A percentile compares a stretch with the other conserved stretches of the same genome.
Conservation (phyloP, 352 stramenopile genomes). For the Phytopythium kandeliae region DNA sequence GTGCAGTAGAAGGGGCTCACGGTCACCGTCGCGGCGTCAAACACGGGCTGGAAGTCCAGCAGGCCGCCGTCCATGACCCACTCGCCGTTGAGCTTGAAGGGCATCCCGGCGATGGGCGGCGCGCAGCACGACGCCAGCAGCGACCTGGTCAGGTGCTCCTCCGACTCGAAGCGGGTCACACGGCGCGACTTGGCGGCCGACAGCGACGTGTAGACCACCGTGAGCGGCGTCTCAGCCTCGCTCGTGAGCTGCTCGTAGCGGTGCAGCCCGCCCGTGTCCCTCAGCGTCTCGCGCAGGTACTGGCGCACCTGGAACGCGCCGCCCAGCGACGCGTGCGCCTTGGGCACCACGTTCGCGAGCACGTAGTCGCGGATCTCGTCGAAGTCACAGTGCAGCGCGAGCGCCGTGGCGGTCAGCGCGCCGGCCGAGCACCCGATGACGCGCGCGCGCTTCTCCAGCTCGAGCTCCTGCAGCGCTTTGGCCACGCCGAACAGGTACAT, state of each 20-base stretch:
- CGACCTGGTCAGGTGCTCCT: slow-evolving; percentile 54
- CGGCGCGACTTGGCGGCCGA: slow-evolving; percentile 61
- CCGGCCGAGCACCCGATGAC: slow-evolving; percentile 79
- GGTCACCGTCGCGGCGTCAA: slow-evolving; percentile 65
- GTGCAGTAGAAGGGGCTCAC: slow-evolving; percentile 87
- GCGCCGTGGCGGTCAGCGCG: slow-evolving; percentile 58
- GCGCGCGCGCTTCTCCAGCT: slow-evolving; percentile 47
- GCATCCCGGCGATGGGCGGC: slow-evolving; percentile 69
- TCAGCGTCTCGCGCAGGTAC: slow-evolving; percentile 57
- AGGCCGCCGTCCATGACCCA: slow-evolving; percentile 86
- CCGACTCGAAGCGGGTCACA: slow-evolving; percentile 57
- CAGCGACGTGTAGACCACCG: slow-evolving; percentile 73
- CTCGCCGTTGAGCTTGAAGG: slow-evolving; percentile 76
- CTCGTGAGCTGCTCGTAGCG: slow-evolving; percentile 45
- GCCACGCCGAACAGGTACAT: slow-evolving; percentile 86
- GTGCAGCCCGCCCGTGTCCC: slow-evolving; percentile 28
- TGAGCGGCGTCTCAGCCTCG: slow-evolving; percentile 25
- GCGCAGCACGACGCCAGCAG: slow-evolving; percentile 80
- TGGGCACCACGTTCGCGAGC: slow-evolving; percentile 40
- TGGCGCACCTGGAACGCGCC: slow-evolving; percentile 63
- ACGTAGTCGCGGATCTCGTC: slow-evolving; percentile 65
- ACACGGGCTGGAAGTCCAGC: slow-evolving; percentile 78
- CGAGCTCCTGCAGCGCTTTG: slow-evolving; percentile 76
- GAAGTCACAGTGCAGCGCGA: slow-evolving; percentile 72
- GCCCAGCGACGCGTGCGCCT: slow-evolving; percentile 36